These are phyloP conservation scores for Coleophoma eucalyptorum DNA, from an alignment of 2,329 filamentous ascomycete genomes.

Conservation along the genomic window DNA sequence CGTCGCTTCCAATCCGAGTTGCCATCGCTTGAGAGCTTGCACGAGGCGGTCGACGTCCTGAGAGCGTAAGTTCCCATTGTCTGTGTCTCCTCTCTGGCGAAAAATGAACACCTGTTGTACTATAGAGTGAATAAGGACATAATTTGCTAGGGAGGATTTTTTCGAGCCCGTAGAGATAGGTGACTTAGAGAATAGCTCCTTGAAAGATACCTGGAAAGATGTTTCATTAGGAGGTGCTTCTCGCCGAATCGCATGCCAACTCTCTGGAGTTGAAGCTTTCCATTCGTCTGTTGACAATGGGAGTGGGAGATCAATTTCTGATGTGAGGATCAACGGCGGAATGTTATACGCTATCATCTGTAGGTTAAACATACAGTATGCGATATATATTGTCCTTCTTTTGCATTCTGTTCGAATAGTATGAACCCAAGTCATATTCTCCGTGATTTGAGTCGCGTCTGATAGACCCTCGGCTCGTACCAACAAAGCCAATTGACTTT, in stretches of 20 bases:
- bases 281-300: conserved; percentile 53
- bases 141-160: conserved; percentile 61
- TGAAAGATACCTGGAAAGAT: conserved; percentile 41
- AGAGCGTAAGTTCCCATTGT: not conserved
- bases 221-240: conserved; percentile 42
- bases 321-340: conserved; percentile 53
- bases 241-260: conserved; percentile 55
- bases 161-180: conserved; percentile 39
- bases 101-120: conserved; percentile 70
- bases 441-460: conserved; percentile 37
- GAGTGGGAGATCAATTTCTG: conserved; percentile 51
- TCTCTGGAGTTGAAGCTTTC: conserved; percentile 53
- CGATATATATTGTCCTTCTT: conserved; percentile 55
- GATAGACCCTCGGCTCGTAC: conserved; percentile 55
- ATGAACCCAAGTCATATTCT: conserved; percentile 52
- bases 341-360: conserved; percentile 60
- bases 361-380: conserved; percentile 60
- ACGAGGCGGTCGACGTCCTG: conserved; percentile 28
- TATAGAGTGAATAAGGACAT: conserved; percentile 67
- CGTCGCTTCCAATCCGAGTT: conserved; percentile 51
- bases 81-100: conserved; percentile 39
- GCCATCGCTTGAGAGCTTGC: conserved; percentile 53
- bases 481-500: conserved; percentile 53
- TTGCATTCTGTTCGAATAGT: conserved; percentile 56
- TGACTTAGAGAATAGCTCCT: conserved; percentile 51